phyloP scores from a whole-genome alignment of 495 filamentous ascomycete species.

The Mycothermus thermophilus region DNA sequence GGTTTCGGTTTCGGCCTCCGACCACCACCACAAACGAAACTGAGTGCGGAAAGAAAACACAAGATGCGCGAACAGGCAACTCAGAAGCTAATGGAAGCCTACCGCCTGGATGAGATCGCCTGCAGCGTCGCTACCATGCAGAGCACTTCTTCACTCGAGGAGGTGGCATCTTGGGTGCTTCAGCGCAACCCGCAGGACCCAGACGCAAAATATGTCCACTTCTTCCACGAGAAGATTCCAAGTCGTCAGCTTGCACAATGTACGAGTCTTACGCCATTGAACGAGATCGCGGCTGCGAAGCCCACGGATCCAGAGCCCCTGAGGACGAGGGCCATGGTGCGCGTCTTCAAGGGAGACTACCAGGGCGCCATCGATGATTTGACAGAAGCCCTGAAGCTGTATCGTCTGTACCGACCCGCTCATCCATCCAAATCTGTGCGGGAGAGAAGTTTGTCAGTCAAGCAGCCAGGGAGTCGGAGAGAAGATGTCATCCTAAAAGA shows the following conservation, averaged over 20 bases:
- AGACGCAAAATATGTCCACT: slow-evolving; percentile 71
- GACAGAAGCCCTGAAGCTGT: slow-evolving; percentile 46
- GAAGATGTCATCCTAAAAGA: slow-evolving; percentile 47
- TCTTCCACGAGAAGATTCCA: slow-evolving; percentile 81
- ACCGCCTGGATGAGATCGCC: slow-evolving; percentile 66
- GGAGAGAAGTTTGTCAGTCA: slow-evolving; percentile 25
- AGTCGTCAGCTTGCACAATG: slow-evolving; percentile 59
- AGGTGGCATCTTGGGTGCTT: slow-evolving; percentile 60
- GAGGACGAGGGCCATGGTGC: slow-evolving; percentile 57
- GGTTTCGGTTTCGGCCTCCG: slow-evolving; percentile 46
- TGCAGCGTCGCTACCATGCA: slow-evolving; percentile 75
- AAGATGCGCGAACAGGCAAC: slow-evolving; percentile 64
- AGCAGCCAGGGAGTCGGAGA: slow-evolving; percentile 27
- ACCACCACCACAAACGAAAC: slow-evolving; percentile 43
- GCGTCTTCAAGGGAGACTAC: slow-evolving; percentile 62
- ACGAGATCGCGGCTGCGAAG: slow-evolving; percentile 49
- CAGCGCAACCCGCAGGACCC: slow-evolving; percentile 46
- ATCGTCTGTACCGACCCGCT: slow-evolving; percentile 34
- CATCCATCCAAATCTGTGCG: slow-evolving; percentile 25
- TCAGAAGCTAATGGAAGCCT: slow-evolving; percentile 60
- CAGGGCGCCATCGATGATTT: slow-evolving; percentile 53
- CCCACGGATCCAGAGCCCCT: slow-evolving; percentile 51
- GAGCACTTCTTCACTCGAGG: slow-evolving; percentile 60
- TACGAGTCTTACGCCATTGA: slow-evolving; percentile 48
- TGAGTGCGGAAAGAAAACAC: slow-evolving; percentile 59